phyloP scores from a whole-genome alignment of 2,329 filamentous ascomycete genomes.

The Aureobasidium sp. region DNA sequence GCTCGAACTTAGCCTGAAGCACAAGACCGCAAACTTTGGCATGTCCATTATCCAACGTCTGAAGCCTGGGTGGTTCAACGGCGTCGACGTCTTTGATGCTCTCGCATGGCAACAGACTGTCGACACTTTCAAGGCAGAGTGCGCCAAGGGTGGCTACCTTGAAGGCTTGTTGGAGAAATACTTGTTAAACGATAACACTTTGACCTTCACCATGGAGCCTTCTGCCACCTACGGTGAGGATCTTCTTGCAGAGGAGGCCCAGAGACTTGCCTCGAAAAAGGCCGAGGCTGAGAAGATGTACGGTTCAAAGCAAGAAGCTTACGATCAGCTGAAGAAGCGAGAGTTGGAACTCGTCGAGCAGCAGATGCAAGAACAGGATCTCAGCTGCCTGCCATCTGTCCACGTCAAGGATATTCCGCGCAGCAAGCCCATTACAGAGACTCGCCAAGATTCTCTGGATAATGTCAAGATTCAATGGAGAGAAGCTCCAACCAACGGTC shows the following conservation, averaged over 20 bases:
- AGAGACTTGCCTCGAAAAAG: constrained; percentile 69
- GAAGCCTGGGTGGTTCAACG: constrained; percentile 92
- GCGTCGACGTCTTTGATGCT: constrained; percentile 83
- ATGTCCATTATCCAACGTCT: constrained; percentile 83
- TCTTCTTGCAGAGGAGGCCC: constrained; percentile 67
- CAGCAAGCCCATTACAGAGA: constrained; percentile 65
- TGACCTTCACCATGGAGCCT: constrained; percentile 93
- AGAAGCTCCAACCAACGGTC: constrained; percentile 85
- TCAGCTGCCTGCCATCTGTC: constrained; percentile 82
- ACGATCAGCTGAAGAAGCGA: constrained; percentile 63
- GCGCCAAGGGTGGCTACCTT: constrained; percentile 71
- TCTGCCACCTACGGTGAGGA: constrained; percentile 67
- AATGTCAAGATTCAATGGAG: constrained; percentile 76
- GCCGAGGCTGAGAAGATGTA: constrained; percentile 60
- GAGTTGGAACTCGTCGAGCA: constrained; percentile 75
- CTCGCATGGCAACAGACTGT: constrained; percentile 89
- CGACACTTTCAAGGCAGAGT: constrained; percentile 68
- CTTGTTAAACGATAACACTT: constrained; percentile 73
- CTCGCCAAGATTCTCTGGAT: constrained; percentile 50
- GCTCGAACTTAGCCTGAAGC: constrained; percentile 83
- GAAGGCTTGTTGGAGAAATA: constrained; percentile 85
- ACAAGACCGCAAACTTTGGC: constrained; percentile 94
- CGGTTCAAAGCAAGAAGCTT: constrained; percentile 64
- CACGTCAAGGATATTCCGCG: constrained; percentile 84
- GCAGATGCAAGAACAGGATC: constrained; percentile 52